phyloP scores from a whole-genome alignment of 176 grass and related monocot genomes.

The Aegilops longissima region DNA sequence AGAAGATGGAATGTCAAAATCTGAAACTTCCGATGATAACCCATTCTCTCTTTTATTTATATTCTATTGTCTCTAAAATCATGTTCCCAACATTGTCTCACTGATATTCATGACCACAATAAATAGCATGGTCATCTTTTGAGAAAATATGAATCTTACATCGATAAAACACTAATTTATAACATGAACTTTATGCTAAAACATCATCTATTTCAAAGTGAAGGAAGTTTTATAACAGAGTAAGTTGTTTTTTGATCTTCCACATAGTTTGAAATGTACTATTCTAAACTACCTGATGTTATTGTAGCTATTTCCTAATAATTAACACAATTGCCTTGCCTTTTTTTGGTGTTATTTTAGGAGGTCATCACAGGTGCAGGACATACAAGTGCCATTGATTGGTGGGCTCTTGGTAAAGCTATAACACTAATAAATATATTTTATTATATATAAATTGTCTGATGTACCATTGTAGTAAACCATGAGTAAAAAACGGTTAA shows the following conservation, averaged over 20 bases:
- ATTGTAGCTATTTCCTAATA: neutral
- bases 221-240: neutral
- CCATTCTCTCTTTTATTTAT: neutral
- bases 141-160: neutral
- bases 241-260: neutral
- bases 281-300: neutral
- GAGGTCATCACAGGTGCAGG: constrained; percentile 83
- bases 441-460: neutral
- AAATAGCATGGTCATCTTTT: neutral
- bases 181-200: neutral
- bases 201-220: neutral
- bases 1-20: no score
- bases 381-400: constrained; percentile 97
- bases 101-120: no score
- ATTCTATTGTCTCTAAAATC: neutral
- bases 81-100: neutral
- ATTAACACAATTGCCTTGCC: neutral
- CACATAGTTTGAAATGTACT: neutral
- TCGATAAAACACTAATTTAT: neutral
- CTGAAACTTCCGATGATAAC: neutral
- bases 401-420: constrained; percentile 97
- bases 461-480: neutral
- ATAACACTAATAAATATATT: neutral
- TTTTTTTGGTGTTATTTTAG: constrained; percentile 42
- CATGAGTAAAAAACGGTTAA: neutral